Evolutionary conservation across 345 rosid species (phyloP).

Genomic region (Xanthoceras sorbifolium): DNA sequence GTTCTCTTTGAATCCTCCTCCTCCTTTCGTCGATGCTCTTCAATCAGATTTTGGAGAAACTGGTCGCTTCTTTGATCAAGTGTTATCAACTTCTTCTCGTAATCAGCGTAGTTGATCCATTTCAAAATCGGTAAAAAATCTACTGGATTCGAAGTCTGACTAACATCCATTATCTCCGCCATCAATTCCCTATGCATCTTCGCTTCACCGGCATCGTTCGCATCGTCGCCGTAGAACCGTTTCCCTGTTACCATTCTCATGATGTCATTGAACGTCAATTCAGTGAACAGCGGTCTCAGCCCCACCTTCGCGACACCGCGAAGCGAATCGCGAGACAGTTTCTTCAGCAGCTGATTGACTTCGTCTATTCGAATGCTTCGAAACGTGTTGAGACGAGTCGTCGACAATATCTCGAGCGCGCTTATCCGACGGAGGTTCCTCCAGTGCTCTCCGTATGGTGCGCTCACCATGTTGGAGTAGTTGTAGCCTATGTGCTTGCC

Average conservation of each 20-base stretch:
- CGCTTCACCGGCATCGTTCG: constrained; percentile 17
- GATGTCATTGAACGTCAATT: constrained; percentile 21
- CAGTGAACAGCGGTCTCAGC: constrained; percentile 16
- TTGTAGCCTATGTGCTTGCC: constrained; percentile 32
- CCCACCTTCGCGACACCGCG: constrained; percentile 15
- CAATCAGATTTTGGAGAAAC: constrained; percentile 36
- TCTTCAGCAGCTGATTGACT: constrained; percentile 17
- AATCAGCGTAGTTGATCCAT: constrained; percentile 31
- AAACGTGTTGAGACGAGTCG: constrained; percentile 24
- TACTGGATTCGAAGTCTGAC: constrained; percentile 22
- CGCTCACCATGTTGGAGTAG: constrained; percentile 15
- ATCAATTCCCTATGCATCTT: constrained; percentile 27
- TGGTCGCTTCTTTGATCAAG: constrained; percentile 25
- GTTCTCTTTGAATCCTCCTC: background rate
- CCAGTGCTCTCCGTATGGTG: constrained; percentile 37
- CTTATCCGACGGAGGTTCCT: constrained; percentile 41
- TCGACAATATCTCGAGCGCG: constrained; percentile 29
- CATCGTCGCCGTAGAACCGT: constrained; percentile 33
- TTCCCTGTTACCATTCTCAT: constrained; percentile 31
- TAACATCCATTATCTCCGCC: constrained; percentile 8
- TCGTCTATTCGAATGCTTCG: constrained; percentile 22
- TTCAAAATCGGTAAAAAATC: constrained; percentile 37
- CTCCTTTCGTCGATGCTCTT: constrained; percentile 24
- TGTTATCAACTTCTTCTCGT: constrained; percentile 18
- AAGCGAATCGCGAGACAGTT: background rate